Base-by-base conservation (phyloP, 1,284 basidiomycete species). In the Ustilago cynodontis region DNA sequence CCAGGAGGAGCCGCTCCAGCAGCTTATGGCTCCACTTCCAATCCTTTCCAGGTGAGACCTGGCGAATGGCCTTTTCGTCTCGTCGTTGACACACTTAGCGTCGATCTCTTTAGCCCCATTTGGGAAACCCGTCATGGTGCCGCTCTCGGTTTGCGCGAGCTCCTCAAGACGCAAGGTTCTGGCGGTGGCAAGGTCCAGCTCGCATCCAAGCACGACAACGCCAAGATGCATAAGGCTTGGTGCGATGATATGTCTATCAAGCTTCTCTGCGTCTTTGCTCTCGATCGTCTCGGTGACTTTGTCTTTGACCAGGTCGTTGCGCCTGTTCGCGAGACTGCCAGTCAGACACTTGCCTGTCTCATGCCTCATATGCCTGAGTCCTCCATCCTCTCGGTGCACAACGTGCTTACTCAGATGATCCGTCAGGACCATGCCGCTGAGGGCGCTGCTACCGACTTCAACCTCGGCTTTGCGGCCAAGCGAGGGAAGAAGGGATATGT, bases 41-140 rank as follows among this genome's bases (percentile, higher is more conserved):
- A 81, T 14, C 66, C 77, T 2, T 85, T 85, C 53, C 76, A 80
- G 43, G 78, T 73, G 8, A 37, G 88, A 65, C 88, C 90, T 16
- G 94, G 93, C 1, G 88, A 89, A 59, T 98, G 94, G 92, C 91
- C 95, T 0, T 99, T 96, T 93, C 91, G 92, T 59, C 92, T 93
- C 10, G 89, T 98, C 8, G 90, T 92, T 9, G 91, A 92, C 76
- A 89, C 95, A 4, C 88, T 99, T 8, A 91, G 93, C 78, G 91
- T 94, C 1, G 93, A 94, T 78, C 87, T 99, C 14, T 93, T 95
- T 77, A 85, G 92, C 79, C 90, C 93, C 0, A 90, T 91, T 8
- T 99, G 97, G 97, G 95, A 99, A 86, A 91, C 93, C 7, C 90
- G 97, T 55, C 97, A 99, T 82, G 97, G 97, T 51, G 93, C 95